Evolutionary conservation across 1,284 basidiomycete species (phyloP), one percentile per base, ranked within the genome.

Genomic region (Trichosporon faecale): DNA sequence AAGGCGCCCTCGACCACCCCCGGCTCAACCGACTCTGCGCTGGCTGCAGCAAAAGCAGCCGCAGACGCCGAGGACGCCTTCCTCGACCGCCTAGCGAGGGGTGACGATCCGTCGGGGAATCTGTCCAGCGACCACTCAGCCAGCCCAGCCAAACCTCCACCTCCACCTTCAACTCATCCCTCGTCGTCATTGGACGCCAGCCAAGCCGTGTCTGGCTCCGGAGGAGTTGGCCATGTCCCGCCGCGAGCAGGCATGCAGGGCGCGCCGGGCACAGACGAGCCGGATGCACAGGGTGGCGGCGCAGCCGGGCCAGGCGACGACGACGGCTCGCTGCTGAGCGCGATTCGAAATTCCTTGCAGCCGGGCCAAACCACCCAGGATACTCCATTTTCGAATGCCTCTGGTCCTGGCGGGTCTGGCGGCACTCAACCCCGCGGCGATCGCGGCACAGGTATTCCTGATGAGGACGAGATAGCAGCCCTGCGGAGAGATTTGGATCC

Each of bases 311-410:
- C 29, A 29, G 78, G 75, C 12, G 27, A 40, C 16, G 70, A 75
- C 11, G 77, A 78, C 25, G 61, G 67, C 52, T 68, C 74, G 2
- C 75, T 75, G 44, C 65, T 80, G 16, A 27, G 23, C 18, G 57
- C 57, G 18, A 61, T 61, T 61, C 57, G 57, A 61, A 61, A 61
- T 61, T 61, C 18, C 29, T 21, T n/a, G 21, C 27, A n/a, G 14
- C 57, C 57, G 25, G 25, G 27, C 25, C 29, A 31, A 31, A 29
- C 57, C 27, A 29, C 12, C 27, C 8, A 31, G 29, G 27, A 31
- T n/a, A 61, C 27, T 61, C 57, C 57, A 61, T 61, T 61, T 61
- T 61, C 57, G 57, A 61, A 61, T 61, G 57, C 44, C 23, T 75
- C n/a, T n/a, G n/a, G 46, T 6, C 46, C 46, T n/a, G n/a, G n/a